A percentile compares a stretch with the other conserved stretches of the same genome.
phyloP scores from a whole-genome alignment of 768 basidiomycete genomes.

The Russula sp. region DNA sequence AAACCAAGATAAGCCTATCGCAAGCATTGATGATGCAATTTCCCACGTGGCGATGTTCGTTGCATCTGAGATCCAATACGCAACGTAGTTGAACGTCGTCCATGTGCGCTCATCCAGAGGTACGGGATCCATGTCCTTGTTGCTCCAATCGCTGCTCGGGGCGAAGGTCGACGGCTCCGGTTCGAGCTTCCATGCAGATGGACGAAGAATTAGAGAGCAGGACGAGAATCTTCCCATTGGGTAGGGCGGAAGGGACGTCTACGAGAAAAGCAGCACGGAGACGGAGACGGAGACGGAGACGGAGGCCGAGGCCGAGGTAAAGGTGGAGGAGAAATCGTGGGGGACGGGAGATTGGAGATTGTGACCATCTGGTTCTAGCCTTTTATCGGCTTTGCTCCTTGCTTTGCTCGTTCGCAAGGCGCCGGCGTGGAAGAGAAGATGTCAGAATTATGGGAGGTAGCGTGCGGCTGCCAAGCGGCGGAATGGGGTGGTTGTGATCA shows the following conservation, averaged over 20 bases:
- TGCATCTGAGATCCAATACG: conserved; percentile 50
- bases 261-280: not conserved
- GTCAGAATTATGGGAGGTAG: not conserved
- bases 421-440: not conserved
- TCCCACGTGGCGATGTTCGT: conserved; percentile 44
- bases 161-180: conserved; percentile 56
- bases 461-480: not conserved
- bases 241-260: not conserved
- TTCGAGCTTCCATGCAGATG: conserved; percentile 50
- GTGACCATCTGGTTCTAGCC: not conserved
- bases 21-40: conserved; percentile 70
- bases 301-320: too few species aligned
- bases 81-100: conserved; percentile 63
- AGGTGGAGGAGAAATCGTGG: not conserved
- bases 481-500: not conserved
- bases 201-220: conserved; percentile 19
- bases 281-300: not conserved
- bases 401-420: not conserved
- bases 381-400: conserved; percentile 3
- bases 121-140: conserved; percentile 77
- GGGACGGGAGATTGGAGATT: too few species aligned
- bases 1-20: conserved; percentile 68
- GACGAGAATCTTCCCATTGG: conserved; percentile 5
- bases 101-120: conserved; percentile 60
- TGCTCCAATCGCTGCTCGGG: conserved; percentile 57